Evolutionary conservation across 345 rosid species (phyloP), one percentile per base, ranked within the genome.

Genomic region (Luvunga scandens): DNA sequence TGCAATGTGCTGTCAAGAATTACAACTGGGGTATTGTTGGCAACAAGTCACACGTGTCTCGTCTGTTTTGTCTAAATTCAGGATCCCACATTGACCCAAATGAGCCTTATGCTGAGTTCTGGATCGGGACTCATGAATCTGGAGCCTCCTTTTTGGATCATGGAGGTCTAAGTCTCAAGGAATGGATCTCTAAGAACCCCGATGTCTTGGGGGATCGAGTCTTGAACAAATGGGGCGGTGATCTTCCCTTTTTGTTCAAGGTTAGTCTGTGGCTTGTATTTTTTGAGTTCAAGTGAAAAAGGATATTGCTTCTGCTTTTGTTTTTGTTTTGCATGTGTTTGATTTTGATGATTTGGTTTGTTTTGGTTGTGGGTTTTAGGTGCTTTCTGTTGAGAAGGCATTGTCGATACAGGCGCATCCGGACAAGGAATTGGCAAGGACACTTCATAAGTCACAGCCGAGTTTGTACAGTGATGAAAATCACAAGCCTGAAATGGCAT

Each of bases 111-210:
- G 88, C 95, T 0, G 93, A 88, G 81, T 80, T 90, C 42, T 91
- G 93, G 95, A 88, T 90, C 83, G 95, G 91, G 16, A 91, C 93
- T 65, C 86, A 87, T 69, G 79, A 48, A 61, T 87, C 86, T 22
- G 89, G 82, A n/a, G 83, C 88, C 0, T 81, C 88, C 1, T 79
- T 73, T 64, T 48, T 83, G 64, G 80, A 72, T 25, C 65, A 8
- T n/a, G 55, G 48, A n/a, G 60, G 69, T 18, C 14, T 80, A 19
- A 81, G 66, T 59, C 82, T 84, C 77, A 84, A 87, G 68, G 77
- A 77, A 28, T 87, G 89, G 87, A 71, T 83, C 73, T 57, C 13
- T 8, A 63, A 61, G 24, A 84, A 83, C 59, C 87, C 85, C 9
- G 28, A 77, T 75, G 86, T 79, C 55, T 81, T 87, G 76, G 89